phyloP scores from a whole-genome alignment of 108 stramenopile species.

The Poteriospumella lacustris region DNA sequence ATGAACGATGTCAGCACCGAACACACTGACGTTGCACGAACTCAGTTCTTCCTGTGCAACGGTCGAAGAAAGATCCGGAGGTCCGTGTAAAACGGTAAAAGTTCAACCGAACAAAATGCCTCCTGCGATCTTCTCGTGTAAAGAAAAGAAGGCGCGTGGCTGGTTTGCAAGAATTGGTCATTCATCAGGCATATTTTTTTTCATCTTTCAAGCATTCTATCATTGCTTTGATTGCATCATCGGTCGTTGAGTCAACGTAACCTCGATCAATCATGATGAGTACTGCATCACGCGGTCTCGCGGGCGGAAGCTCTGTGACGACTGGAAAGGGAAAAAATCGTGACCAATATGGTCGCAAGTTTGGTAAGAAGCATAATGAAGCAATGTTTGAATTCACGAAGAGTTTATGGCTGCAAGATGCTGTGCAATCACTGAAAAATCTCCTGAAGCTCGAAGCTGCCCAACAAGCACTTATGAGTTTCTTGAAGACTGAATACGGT shows the following conservation, averaged over 20 bases:
- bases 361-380: conserved; percentile 44
- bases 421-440: conserved; percentile 28
- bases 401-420: conserved; percentile 44
- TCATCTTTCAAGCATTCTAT: too few relatives aligned
- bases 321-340: conserved; percentile 39
- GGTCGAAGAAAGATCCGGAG: too few relatives aligned
- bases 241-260: too few relatives aligned
- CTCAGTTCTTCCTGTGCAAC: too few relatives aligned
- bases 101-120: too few relatives aligned
- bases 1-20: too few relatives aligned
- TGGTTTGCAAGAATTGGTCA: too few relatives aligned
- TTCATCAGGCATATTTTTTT: too few relatives aligned
- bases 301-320: conserved; percentile 16
- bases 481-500: conserved; percentile 37
- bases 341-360: conserved; percentile 44
- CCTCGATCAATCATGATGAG: neutral
- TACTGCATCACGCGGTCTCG: neutral
- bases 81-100: too few relatives aligned
- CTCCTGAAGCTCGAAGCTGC: conserved; percentile 36
- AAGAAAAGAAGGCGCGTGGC: too few relatives aligned
- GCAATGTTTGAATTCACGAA: conserved; percentile 48
- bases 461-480: neutral
- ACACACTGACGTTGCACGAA: too few relatives aligned
- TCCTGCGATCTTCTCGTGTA: neutral
- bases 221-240: too few relatives aligned